Evolutionary conservation across 2,329 filamentous ascomycete genomes (phyloP).

Genomic region (Uncinocarpus reesii): DNA sequence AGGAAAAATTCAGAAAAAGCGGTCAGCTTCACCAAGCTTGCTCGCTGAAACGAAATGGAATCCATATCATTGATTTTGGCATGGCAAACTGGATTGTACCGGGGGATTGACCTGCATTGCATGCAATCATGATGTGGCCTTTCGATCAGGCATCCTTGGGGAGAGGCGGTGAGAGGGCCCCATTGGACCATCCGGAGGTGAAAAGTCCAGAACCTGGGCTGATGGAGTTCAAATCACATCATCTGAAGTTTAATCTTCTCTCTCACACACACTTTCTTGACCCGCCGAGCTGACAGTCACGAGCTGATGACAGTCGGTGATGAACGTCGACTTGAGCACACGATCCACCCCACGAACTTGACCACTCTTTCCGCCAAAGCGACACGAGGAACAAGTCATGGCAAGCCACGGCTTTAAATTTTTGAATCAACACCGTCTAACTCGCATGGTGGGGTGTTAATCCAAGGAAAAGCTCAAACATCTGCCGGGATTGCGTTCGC

Average conservation of each 20-base stretch:
- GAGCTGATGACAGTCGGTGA: no score
- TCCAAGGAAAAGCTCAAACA: no score
- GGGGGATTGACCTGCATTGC: slow-evolving; percentile 7
- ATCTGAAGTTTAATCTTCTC: slow-evolving; percentile 5
- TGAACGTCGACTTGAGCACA: no score
- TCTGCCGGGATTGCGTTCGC: no score
- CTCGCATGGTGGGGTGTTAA: no score
- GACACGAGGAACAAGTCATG: no score
- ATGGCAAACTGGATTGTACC: background rate
- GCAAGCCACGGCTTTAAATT: no score
- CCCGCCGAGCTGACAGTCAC: no score
- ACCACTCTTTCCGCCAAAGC: no score
- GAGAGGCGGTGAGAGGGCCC: slow-evolving; percentile 8
- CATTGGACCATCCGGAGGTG: background rate
- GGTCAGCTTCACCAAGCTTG: slow-evolving; percentile 4
- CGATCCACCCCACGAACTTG: no score
- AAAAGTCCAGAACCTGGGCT: slow-evolving; percentile 5
- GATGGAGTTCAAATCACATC: background rate
- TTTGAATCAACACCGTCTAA: no score
- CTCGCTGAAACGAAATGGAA: background rate
- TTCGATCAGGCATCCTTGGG: background rate
- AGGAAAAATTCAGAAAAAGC: background rate
- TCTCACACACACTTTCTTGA: no score
- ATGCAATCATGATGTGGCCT: slow-evolving; percentile 4
- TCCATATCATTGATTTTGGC: background rate